Evolutionary conservation across 768 basidiomycete species (phyloP).

Genomic region (Psilocybe cubensis): DNA sequence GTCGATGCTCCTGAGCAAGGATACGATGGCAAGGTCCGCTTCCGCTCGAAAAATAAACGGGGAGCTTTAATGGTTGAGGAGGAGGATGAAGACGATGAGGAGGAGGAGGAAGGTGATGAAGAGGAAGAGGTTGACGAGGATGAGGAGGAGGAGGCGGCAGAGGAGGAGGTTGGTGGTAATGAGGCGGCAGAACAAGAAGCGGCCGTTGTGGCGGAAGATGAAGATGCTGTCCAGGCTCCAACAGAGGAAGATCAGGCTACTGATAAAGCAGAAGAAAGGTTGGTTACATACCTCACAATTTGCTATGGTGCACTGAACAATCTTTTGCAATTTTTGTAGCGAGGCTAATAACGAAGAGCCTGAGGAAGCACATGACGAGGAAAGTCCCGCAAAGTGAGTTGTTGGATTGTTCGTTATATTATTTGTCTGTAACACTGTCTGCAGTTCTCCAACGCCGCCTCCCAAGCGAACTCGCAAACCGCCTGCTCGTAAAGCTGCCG

Average conservation of each 20-base stretch:
- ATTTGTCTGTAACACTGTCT: slow-evolving; percentile 1
- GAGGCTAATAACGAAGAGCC: slow-evolving; percentile 7
- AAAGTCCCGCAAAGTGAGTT: slow-evolving; percentile 10
- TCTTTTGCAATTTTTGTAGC: background rate
- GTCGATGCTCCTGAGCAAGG: slow-evolving; percentile 37
- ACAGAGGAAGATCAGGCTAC: background rate
- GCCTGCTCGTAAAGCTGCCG: slow-evolving; percentile 9
- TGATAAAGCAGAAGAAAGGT: slow-evolving; percentile 1
- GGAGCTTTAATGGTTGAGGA: slow-evolving; percentile 13
- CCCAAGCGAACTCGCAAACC: slow-evolving; percentile 19
- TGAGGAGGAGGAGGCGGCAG: slow-evolving; percentile 12
- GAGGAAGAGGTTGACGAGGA: slow-evolving; percentile 14
- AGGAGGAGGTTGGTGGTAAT: slow-evolving; percentile 4
- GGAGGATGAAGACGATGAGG: slow-evolving; percentile 15
- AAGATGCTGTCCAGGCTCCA: background rate
- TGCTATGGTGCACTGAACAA: background rate
- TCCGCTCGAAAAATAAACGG: slow-evolving; percentile 17
- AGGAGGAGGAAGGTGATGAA: slow-evolving; percentile 15
- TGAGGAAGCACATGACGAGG: slow-evolving; percentile 1
- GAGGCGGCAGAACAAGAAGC: background rate
- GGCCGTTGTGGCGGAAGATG: background rate
- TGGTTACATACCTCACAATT: background rate
- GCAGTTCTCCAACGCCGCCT: slow-evolving; percentile 30
- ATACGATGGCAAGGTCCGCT: slow-evolving; percentile 13
- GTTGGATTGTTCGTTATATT: background rate